Evolutionary conservation across 345 rosid species (phyloP), one percentile per base, ranked within the genome.

Genomic region (Microcos paniculata): DNA sequence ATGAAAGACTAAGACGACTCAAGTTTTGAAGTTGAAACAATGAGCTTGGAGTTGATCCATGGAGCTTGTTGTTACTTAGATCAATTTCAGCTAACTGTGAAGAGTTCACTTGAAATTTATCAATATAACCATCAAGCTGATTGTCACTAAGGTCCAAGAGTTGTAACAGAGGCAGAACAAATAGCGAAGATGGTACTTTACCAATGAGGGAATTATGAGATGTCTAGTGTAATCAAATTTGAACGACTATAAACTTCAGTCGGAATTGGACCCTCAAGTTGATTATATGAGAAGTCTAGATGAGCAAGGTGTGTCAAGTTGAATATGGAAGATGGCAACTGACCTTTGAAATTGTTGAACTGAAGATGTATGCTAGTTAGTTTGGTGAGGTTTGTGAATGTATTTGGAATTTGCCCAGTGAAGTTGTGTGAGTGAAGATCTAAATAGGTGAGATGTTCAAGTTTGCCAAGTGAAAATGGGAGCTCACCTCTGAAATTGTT

Each of bases 261-360:
- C n/a, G 79, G 87, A 26, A 81, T 19, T 8, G 31, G 21, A 52
- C 88, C 86, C 5, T 3, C 35, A 11, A 87, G 56, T 42, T 49
- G 62, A 46, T 73, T 78, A 0, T 2, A 0, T 0, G 14, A 11
- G 21, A 70, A 21, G 15, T 16, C 19, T 31, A 46, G 33, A 0
- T 6, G 0, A 1, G 0, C 14, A 23, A 18, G 81, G 4, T 56
- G 31, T 4, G 69, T 63, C 28, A 63, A 0, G 28, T 63, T 63
- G 69, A 38, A 11, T 10, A 40, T 40, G 6, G 53, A 43, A 1
- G 7, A 43, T 8, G 71, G 35, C 1, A 66, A 43, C 71, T 43
- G 55, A 15, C 71, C 55, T 3, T 0, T 24, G 38, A 67, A 24
- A 45, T 67, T 14, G 18, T 67, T 66, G 1, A 0, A 15, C 4